A percentile compares a stretch with the other conserved stretches of the same genome.
Evolutionary conservation across 2,329 filamentous ascomycete genomes (phyloP).

Genomic region (Diaporthe ilicicola): DNA sequence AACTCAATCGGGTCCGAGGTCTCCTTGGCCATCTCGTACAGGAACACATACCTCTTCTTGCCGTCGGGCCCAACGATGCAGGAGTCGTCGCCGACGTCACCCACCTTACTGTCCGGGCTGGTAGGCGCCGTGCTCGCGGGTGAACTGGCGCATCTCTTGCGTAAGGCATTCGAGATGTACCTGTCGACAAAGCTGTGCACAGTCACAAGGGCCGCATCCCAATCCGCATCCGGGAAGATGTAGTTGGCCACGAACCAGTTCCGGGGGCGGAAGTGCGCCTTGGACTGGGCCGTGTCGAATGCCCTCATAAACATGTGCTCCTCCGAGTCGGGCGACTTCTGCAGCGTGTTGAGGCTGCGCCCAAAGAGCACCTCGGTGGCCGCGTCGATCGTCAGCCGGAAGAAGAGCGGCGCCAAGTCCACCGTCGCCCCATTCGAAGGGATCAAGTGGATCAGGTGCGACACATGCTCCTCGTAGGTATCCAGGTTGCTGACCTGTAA

Average conservation of each 20-base stretch:
- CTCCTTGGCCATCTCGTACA: constrained; percentile 38
- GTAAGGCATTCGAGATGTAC: constrained; percentile 20
- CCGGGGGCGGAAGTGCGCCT: constrained; percentile 6
- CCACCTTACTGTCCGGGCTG: not conserved
- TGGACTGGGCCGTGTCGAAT: constrained; percentile 13
- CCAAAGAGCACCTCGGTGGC: constrained; percentile 18
- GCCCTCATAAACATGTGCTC: constrained; percentile 16
- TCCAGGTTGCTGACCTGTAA: constrained; percentile 17
- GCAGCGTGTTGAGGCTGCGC: constrained; percentile 10
- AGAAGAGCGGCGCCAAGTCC: constrained; percentile 22
- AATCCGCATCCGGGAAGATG: constrained; percentile 13
- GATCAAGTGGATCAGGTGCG: constrained; percentile 20
- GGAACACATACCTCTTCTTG: constrained; percentile 23
- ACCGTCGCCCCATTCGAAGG: constrained; percentile 16
- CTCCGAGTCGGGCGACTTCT: constrained; percentile 9
- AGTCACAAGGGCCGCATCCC: constrained; percentile 18
- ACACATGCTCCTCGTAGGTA: constrained; percentile 13
- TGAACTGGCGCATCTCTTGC: constrained; percentile 11
- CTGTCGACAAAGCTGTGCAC: constrained; percentile 18
- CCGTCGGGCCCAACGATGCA: constrained; percentile 5
- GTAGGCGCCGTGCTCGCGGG: constrained; percentile 2
- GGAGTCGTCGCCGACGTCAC: not conserved
- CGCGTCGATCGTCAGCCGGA: constrained; percentile 8
- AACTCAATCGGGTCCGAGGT: constrained; percentile 40
- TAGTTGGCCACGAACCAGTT: constrained; percentile 18